These are phyloP conservation scores for Penicillium malachiteum DNA, from an alignment of 495 filamentous ascomycete species.

Conservation along the genomic window DNA sequence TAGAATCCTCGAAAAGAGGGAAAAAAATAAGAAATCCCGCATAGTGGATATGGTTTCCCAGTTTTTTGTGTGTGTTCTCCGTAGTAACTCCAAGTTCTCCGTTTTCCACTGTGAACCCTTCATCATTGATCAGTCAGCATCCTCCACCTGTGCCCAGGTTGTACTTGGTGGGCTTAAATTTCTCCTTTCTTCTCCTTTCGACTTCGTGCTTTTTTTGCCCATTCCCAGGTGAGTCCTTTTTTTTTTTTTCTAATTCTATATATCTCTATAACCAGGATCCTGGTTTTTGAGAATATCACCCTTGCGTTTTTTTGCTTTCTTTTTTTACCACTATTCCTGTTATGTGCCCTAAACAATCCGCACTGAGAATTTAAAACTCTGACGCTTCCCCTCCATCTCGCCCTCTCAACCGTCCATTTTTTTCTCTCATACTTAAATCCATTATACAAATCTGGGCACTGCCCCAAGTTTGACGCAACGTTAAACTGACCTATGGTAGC, in stretches of 20 bases:
- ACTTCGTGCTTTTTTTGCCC: neutral
- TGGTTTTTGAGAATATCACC: conserved; percentile 10
- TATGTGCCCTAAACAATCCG: conserved; percentile 22
- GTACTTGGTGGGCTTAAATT: neutral
- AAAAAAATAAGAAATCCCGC: conserved; percentile 14
- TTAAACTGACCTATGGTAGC: neutral
- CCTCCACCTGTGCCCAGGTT: too few relatives aligned
- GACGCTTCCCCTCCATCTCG: neutral
- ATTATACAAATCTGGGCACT: neutral
- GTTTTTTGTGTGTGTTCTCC: conserved; percentile 2
- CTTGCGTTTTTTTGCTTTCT: conserved; percentile 15
- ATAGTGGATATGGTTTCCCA: conserved; percentile 6
- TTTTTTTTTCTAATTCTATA: neutral
- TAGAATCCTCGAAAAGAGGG: neutral
- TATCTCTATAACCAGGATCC: neutral
- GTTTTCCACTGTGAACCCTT: neutral
- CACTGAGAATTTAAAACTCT: conserved; percentile 22
- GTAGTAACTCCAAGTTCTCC: too few relatives aligned
- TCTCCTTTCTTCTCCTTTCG: neutral
- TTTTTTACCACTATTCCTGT: neutral
- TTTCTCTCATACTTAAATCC: conserved; percentile 23
- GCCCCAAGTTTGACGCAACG: too few relatives aligned
- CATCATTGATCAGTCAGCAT: neutral
- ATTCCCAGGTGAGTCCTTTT: conserved; percentile 14
- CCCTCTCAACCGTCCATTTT: conserved; percentile 20